Evolutionary conservation across 257 asterid species (phyloP), one percentile per base, ranked within the genome.

Genomic region (Sherardia arvensis): DNA sequence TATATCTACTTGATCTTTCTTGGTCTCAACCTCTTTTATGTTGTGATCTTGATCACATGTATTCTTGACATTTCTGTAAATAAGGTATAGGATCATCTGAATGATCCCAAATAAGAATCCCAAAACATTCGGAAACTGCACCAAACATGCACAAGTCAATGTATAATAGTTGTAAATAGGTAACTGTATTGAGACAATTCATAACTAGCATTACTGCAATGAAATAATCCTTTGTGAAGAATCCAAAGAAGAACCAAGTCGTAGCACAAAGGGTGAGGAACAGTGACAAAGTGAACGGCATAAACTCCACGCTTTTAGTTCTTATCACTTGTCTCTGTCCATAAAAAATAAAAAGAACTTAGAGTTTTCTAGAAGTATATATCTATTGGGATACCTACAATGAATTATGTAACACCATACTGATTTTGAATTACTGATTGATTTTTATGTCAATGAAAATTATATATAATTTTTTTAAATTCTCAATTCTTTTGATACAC

Each of bases 141-240:
- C 12, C 54, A 53, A 68, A 25, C 48, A 68, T 21, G 4, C 6
- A 48, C 55, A 27, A 43, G 27, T 56, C 8, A 17, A 5, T 17
- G 18, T 47, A 49, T 49, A 15, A 20, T 49, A 49, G 8, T 6
- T 43, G 7, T 4, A 43, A 15, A 15, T 49, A n/a, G 11, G 25
- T n/a, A n/a, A n/a, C n/a, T n/a, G n/a, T n/a, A n/a, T n/a, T n/a
- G n/a, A n/a, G n/a, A n/a, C n/a, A n/a, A n/a, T n/a, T n/a, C n/a
- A n/a, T n/a, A n/a, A n/a, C n/a, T n/a, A n/a, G n/a, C n/a, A n/a
- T 79, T 72, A 88, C 94, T 4, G 96, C 95, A 61, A 88, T 86
- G 54, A 68, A 88, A 55, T 55, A 84, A 72, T 88, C 96, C 22
- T 59, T 71, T 1, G 76, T 18, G 73, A 84, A 84, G 68, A 82